These are phyloP conservation scores for Przewalskia tangutica DNA, from an alignment of 257 asterid genomes.

Conservation along the genomic window DNA sequence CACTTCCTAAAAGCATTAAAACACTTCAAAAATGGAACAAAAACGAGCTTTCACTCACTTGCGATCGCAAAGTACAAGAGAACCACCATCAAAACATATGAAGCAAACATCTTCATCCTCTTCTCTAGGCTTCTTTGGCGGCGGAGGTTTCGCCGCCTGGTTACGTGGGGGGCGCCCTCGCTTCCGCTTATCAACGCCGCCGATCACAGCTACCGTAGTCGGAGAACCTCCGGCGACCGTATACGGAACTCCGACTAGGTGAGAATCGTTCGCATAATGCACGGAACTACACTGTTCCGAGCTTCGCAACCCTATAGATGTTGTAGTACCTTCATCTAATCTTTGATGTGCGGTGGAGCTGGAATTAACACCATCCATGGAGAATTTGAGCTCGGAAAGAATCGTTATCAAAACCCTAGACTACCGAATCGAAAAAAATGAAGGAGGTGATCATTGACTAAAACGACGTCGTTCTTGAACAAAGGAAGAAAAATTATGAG, in stretches of 20 bases:
- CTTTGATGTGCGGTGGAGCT: constrained; percentile 34
- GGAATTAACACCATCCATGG: constrained; percentile 18
- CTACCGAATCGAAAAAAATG: neutral
- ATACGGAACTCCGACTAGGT: constrained; percentile 16
- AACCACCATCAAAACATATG: constrained; percentile 94
- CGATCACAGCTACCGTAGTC: neutral
- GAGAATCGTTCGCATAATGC: constrained; percentile 12
- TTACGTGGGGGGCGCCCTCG: constrained; percentile 68
- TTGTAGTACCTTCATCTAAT: constrained; percentile 22
- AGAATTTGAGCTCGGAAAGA: neutral
- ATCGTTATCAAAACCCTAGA: constrained; percentile 14
- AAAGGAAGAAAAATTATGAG: neutral
- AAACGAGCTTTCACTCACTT: constrained; percentile 42
- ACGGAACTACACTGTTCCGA: constrained; percentile 14
- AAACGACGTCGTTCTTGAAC: constrained; percentile 11
- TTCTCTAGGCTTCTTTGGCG: constrained; percentile 18
- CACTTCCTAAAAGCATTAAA: neutral
- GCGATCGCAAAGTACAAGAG: constrained; percentile 87
- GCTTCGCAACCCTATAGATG: neutral
- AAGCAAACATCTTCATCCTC: constrained; percentile 95
- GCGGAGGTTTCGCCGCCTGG: constrained; percentile 36
- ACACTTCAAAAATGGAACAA: neutral
- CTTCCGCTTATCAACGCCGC: constrained; percentile 40
- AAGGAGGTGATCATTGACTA: constrained; percentile 12
- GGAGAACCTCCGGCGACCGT: constrained; percentile 16